A percentile compares a stretch with the other conserved stretches of the same genome.
phyloP scores from a whole-genome alignment of 345 rosid species.

The Eucalyptus erythrocorys region DNA sequence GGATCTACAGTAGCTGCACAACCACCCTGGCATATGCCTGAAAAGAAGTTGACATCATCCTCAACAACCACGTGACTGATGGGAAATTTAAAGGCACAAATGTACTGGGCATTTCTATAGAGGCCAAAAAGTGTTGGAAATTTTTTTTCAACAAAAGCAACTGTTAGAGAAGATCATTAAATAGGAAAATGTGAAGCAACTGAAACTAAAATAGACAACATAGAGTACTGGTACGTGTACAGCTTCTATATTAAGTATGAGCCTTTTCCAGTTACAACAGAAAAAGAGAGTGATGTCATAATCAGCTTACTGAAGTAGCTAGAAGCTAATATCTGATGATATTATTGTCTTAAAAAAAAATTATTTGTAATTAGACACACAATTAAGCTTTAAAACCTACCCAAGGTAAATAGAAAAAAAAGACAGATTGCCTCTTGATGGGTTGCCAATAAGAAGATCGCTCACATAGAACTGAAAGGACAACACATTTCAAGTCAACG shows the following conservation, averaged over 20 bases:
- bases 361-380: not conserved
- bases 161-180: not conserved
- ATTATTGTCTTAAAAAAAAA: not conserved
- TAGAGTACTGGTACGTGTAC: not conserved
- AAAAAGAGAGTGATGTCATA: not conserved
- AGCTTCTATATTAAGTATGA: not conserved
- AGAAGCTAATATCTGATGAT: not conserved
- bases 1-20: constrained; percentile 68
- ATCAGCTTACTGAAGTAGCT: not conserved
- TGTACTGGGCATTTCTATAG: not conserved
- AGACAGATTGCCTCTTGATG: constrained; percentile 42
- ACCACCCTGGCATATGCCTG: constrained; percentile 46
- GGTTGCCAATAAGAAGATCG: constrained; percentile 36
- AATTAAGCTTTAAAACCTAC: not conserved
- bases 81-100: not conserved
- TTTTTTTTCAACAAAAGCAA: not conserved
- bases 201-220: not conserved
- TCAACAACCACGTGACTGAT: not conserved
- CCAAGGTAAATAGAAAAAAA: not conserved
- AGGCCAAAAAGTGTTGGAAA: not conserved
- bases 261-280: not conserved
- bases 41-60: not conserved
- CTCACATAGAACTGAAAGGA: constrained; percentile 50
- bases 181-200: not conserved
- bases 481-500: not conserved